phyloP scores from a whole-genome alignment of 108 stramenopile genomes.

The Nannochloropsis salina region DNA sequence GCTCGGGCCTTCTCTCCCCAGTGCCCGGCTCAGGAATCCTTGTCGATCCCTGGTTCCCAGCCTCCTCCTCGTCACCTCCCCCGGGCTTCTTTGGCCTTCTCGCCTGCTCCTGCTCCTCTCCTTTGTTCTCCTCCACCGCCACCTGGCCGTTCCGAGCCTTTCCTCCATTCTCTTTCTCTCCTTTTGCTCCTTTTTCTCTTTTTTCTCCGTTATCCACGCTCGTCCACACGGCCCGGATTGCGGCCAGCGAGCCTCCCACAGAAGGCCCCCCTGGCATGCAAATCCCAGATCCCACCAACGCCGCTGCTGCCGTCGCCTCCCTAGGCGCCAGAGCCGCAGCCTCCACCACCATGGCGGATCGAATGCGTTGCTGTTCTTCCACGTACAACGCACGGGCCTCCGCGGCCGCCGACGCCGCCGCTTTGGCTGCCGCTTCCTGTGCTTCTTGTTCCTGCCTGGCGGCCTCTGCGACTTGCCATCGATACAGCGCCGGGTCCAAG shows the following conservation, averaged over 20 bases:
- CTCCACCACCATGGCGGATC: slow-evolving; percentile 6
- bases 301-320: neutral
- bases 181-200: neutral
- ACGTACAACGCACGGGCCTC: neutral
- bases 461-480: neutral
- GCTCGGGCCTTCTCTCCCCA: too few species aligned
- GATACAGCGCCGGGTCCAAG: neutral
- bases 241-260: neutral
- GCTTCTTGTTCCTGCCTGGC: neutral
- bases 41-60: too few species aligned
- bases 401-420: neutral
- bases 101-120: neutral
- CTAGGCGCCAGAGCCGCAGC: neutral
- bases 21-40: too few species aligned
- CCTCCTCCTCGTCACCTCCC: neutral
- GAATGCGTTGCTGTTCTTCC: neutral
- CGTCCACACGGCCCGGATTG: neutral
- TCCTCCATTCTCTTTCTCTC: neutral
- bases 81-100: neutral
- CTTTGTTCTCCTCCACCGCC: neutral
- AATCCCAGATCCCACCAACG: neutral
- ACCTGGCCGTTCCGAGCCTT: neutral
- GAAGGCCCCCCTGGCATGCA: neutral
- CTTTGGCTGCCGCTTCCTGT: slow-evolving; percentile 10
- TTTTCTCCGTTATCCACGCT: neutral